Conservation (phyloP, 352 stramenopile genomes). For the Phytophthora fragariae region DNA sequence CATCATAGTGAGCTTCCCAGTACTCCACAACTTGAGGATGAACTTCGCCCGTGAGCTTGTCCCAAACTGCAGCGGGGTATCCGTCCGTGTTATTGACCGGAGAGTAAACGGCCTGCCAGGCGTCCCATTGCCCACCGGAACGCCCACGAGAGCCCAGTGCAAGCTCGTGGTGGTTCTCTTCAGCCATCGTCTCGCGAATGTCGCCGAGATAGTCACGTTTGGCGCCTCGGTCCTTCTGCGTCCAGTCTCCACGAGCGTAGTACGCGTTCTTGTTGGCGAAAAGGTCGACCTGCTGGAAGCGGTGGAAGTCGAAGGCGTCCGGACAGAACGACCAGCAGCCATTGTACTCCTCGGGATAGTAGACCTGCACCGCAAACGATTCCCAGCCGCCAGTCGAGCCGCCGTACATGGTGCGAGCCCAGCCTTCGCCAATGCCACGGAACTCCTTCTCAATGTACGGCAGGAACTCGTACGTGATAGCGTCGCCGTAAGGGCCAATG, state of each 20-base stretch:
- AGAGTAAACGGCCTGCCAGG: conserved; percentile 79
- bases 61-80: conserved; percentile 67
- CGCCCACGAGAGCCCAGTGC: conserved; percentile 66
- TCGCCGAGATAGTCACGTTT: conserved; percentile 72
- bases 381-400: conserved; percentile 79
- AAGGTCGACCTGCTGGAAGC: conserved; percentile 78
- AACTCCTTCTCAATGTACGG: conserved; percentile 68
- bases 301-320: conserved; percentile 78
- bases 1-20: conserved; percentile 75
- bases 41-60: conserved; percentile 75
- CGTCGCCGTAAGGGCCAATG: conserved; percentile 76
- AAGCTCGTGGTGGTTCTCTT: conserved; percentile 82
- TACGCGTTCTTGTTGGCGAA: conserved; percentile 74
- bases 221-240: conserved; percentile 69
- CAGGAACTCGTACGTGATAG: conserved; percentile 83
- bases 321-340: conserved; percentile 85
- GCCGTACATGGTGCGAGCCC: conserved; percentile 81
- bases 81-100: conserved; percentile 67
- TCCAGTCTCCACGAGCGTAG: conserved; percentile 75
- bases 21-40: conserved; percentile 63
- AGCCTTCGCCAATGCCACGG: conserved; percentile 68
- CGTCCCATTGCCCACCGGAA: conserved; percentile 78
- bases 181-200: conserved; percentile 74
- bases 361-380: conserved; percentile 76
- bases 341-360: conserved; percentile 83